phyloP scores from a whole-genome alignment of 2,329 filamentous ascomycete genomes.

The Aspergillus tanneri region DNA sequence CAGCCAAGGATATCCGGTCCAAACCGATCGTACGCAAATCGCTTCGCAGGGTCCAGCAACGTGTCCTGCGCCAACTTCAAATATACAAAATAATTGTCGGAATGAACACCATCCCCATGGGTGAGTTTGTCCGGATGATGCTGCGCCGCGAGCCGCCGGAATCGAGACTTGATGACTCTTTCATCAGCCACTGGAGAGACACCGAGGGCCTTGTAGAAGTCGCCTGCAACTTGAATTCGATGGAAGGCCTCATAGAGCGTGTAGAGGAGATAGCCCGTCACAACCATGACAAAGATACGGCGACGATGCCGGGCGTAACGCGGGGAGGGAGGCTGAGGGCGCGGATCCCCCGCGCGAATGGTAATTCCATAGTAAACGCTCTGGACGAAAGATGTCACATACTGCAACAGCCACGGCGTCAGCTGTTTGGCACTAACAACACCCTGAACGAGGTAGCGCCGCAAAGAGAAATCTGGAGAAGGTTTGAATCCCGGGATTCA shows the following conservation, averaged over 20 bases:
- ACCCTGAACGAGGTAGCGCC: background rate
- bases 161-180: slow-evolving; percentile 76
- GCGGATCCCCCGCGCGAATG: slow-evolving; percentile 84
- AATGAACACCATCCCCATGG: slow-evolving; percentile 33
- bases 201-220: slow-evolving; percentile 77
- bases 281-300: slow-evolving; percentile 78
- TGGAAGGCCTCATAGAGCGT: slow-evolving; percentile 91
- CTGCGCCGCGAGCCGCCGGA: slow-evolving; percentile 68
- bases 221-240: slow-evolving; percentile 67
- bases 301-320: slow-evolving; percentile 73
- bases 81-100: slow-evolving; percentile 68
- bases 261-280: slow-evolving; percentile 81
- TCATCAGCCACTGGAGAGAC: slow-evolving; percentile 69
- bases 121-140: slow-evolving; percentile 81
- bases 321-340: slow-evolving; percentile 66
- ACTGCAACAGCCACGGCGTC: slow-evolving; percentile 48
- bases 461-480: background rate
- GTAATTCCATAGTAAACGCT: slow-evolving; percentile 81
- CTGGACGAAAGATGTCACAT: slow-evolving; percentile 75
- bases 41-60: slow-evolving; percentile 69
- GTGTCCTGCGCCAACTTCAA: slow-evolving; percentile 82
- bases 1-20: slow-evolving; percentile 69
- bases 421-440: slow-evolving; percentile 7
- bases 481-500: background rate
- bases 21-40: slow-evolving; percentile 89